Base-by-base conservation (phyloP, 2,329 filamentous ascomycete genomes). In the Paraphaeosphaeria minitans region DNA sequence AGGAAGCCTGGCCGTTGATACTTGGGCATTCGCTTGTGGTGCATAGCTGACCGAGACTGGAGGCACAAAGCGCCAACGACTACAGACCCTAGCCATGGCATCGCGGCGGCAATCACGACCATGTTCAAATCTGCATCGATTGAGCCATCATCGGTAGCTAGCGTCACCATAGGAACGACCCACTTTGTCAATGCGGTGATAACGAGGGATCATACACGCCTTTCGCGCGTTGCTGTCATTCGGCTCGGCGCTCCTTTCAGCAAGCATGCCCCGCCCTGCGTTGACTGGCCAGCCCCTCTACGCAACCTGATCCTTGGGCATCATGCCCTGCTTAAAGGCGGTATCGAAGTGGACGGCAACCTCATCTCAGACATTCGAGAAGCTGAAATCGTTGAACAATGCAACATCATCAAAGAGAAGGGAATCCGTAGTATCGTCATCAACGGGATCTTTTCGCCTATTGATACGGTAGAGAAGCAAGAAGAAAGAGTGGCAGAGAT, bases 381-480 rank as follows among this genome's bases (percentile, higher is more conserved):
- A 65, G 69, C 72, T 24, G 76, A 84, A 76, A 73, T 83, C 21
- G 65, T 81, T 6, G 74, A 77, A 39, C 72, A 80, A 62, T 81
- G 80, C 57, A 75, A 66, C 5, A 73, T 75, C 21, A 81, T 82
- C 63, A 79, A 78, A 65, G 75, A 77, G 39, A 77, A 78, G 22
- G 77, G 77, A 1, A 72, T 83, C 53, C 75, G 71, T 21, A 79
- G 78, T 41, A 75, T 88, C 1, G 85, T 86, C 0, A 75, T 88
- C 4, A 81, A 83, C 4, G 85, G 85, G 1, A 80, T 87, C 9
- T 87, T 85, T 71, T 84, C 82, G 9, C 84, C 85, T 0, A 83
- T 87, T 24, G 85, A 88, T 66, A 80, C 82, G 10, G 63, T 78
- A 3, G 81, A 81, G 64, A 72, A 71, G 43, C 85, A 87, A 67